A percentile compares a stretch with the other conserved stretches of the same genome.
Evolutionary conservation across 257 asterid genomes (phyloP).

Genomic region (Salvia splendens): DNA sequence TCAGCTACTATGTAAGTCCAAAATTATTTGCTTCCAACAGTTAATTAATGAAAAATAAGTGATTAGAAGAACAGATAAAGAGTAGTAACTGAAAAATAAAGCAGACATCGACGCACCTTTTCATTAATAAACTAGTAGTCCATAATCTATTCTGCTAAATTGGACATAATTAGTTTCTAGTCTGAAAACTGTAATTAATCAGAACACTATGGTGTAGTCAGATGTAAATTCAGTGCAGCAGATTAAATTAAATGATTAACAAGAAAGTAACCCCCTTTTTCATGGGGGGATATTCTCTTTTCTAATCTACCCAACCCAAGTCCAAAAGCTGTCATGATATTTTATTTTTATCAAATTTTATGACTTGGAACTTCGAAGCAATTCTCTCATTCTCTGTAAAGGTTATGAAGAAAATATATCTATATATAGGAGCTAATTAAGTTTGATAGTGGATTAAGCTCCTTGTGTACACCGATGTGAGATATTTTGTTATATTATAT

Average conservation of each 20-base stretch:
- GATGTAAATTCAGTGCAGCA: not conserved
- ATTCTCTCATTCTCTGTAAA: too few species aligned
- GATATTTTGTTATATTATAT: too few species aligned
- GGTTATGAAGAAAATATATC: too few species aligned
- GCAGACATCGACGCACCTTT: slow-evolving; percentile 19
- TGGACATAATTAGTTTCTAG: slow-evolving; percentile 11
- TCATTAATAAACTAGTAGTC: slow-evolving; percentile 1
- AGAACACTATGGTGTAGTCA: slow-evolving; percentile 6
- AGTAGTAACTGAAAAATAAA: not conserved
- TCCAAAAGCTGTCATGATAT: slow-evolving; percentile 3
- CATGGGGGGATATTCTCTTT: slow-evolving; percentile 25
- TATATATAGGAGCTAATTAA: too few species aligned
- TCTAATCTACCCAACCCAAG: not conserved
- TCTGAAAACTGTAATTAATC: slow-evolving; percentile 24
- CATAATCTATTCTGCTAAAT: not conserved
- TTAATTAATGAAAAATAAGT: slow-evolving; percentile 4
- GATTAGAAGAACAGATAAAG: slow-evolving; percentile 8
- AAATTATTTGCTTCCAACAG: slow-evolving; percentile 9
- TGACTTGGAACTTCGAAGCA: not conserved
- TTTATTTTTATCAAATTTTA: slow-evolving; percentile 4
- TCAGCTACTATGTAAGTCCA: not conserved
- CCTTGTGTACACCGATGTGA: too few species aligned
- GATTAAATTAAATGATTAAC: not conserved
- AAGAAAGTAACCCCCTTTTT: slow-evolving; percentile 5
- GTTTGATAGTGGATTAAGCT: too few species aligned